These are phyloP conservation scores for Ilex paraguariensis DNA, from an alignment of 305 asterid species.

Conservation along the genomic window DNA sequence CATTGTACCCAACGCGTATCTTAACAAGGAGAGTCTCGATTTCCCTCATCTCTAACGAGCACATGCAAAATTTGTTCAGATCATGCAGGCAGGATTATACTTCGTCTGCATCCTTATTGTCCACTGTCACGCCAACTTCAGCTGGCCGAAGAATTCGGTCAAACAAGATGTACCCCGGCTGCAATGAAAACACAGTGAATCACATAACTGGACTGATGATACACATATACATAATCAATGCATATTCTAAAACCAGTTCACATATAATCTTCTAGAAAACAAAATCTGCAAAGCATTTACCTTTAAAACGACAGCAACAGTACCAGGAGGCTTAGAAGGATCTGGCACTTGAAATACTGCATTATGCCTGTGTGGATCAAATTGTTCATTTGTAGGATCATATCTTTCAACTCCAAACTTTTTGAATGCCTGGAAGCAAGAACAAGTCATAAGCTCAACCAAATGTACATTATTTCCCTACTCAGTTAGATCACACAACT, in stretches of 20 bases:
- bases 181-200: slow-evolving; percentile 14
- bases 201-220: not conserved
- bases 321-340: slow-evolving; percentile 73
- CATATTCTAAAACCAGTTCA: not conserved
- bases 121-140: slow-evolving; percentile 73
- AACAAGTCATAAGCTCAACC: not conserved
- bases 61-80: too few relatives aligned
- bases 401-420: slow-evolving; percentile 74
- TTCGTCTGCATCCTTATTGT: slow-evolving; percentile 29
- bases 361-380: slow-evolving; percentile 83
- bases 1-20: too few relatives aligned
- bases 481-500: not conserved
- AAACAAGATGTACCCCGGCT: slow-evolving; percentile 76
- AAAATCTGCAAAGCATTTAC: slow-evolving; percentile 22
- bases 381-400: slow-evolving; percentile 63
- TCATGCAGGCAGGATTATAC: too few relatives aligned
- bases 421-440: slow-evolving; percentile 54
- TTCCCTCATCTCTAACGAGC: too few relatives aligned
- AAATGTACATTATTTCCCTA: not conserved
- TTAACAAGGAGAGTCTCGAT: too few relatives aligned
- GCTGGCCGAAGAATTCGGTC: slow-evolving; percentile 84
- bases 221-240: not conserved
- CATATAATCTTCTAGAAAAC: not conserved
- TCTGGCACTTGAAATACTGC: slow-evolving; percentile 94
- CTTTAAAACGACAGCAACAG: slow-evolving; percentile 79